Evolutionary conservation across 805 yeast genomes (phyloP).

Genomic region (Saccharomyces paradoxus): DNA sequence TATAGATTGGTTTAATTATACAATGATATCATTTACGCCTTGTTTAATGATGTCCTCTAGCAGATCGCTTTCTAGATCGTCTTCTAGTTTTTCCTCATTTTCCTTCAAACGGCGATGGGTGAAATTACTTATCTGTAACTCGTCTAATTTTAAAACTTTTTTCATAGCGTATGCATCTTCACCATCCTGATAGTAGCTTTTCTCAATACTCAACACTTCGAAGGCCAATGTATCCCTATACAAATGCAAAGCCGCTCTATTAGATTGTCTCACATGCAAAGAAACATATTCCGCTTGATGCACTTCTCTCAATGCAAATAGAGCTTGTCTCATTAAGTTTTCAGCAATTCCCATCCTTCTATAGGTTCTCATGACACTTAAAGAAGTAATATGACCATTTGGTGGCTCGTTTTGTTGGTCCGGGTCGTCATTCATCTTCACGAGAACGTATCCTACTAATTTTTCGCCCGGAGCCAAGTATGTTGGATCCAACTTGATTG

Average conservation of each 20-base stretch:
- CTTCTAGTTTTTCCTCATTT: constrained; percentile 34
- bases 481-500: constrained; percentile 50
- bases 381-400: constrained; percentile 90
- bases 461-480: constrained; percentile 62
- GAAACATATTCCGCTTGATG: constrained; percentile 79
- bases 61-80: constrained; percentile 47
- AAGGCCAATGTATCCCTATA: constrained; percentile 80
- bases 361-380: constrained; percentile 92
- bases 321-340: constrained; percentile 75
- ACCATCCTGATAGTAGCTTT: constrained; percentile 90
- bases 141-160: constrained; percentile 53
- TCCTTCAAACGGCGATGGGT: constrained; percentile 30
- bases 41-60: constrained; percentile 30
- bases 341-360: constrained; percentile 94
- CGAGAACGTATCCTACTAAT: constrained; percentile 91
- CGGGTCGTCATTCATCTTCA: constrained; percentile 94
- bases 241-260: constrained; percentile 87
- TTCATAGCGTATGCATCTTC: constrained; percentile 97
- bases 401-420: constrained; percentile 63
- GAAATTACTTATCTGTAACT: constrained; percentile 50
- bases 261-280: constrained; percentile 87
- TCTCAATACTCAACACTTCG: constrained; percentile 74
- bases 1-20: constrained; percentile 3
- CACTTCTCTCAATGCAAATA: constrained; percentile 72
- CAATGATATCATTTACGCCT: constrained; percentile 16